Evolutionary conservation across 2,329 filamentous ascomycete genomes (phyloP), one percentile per base, ranked within the genome.

Genomic region (Colletotrichum sublineola): DNA sequence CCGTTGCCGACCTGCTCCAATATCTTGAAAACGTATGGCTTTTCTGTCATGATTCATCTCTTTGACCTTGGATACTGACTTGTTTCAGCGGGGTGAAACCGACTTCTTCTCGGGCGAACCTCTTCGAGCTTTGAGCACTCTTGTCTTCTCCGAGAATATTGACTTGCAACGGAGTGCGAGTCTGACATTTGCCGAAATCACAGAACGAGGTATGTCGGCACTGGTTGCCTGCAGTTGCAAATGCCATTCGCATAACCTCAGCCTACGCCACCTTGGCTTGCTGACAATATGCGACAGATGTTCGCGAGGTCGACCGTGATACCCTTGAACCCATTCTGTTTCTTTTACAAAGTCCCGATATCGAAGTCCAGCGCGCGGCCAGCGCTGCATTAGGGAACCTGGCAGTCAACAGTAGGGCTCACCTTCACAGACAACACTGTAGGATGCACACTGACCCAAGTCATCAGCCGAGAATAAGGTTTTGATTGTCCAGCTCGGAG

Each of bases 31-130:
- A 98, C 81, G 96, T 98, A 86, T 75, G 90, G 85, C 62, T 60
- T 57, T 14, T 24, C 48, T 20, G 52, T 36, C 61, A 31, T 62
- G n/a, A 15, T 20, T 18, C 14, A 46, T 63, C 7, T 44, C 18
- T 48, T 14, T 31, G 6, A 61, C 15, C 29, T 36, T 24, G 15
- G 40, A 67, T 72, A 71, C 80, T 86, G 79, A 84, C 77, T 53
- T 61, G 62, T 71, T 73, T 73, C 81, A 98, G 96, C 93, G 96
- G 80, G 93, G 92, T 80, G 96, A 99, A 82, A 98, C 95, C 78
- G 96, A 99, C 83, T 99, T 99, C 90, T 99, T 99, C 84, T 92
- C 94, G 48, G 96, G 96, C 83, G 95, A 98, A 80, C 96, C 96
- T 57, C 90, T 99, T 70, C 93, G 93, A 83, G 96, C 96, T 57